Percentiles rank a stretch among this genome's conserved stretches.
phyloP scores from a whole-genome alignment of 2,329 filamentous ascomycete species.

The Clonostachys solani region DNA sequence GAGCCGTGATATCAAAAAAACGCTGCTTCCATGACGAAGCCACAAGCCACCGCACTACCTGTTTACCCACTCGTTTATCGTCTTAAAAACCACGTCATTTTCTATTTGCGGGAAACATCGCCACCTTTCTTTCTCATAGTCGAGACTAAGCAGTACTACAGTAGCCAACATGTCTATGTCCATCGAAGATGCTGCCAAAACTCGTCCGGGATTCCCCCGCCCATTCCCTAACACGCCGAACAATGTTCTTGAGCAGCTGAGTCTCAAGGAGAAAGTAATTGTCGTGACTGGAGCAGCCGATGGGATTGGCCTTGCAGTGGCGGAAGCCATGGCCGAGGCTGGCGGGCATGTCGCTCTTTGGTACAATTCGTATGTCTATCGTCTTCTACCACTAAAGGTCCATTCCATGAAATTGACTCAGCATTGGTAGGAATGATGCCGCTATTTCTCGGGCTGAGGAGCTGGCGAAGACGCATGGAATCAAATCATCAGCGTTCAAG shows the following conservation, averaged over 20 bases:
- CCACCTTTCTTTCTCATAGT: no score
- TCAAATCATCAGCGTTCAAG: constrained; percentile 34
- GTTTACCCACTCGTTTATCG: no score
- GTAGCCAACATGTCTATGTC: constrained; percentile 30
- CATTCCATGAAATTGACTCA: background rate
- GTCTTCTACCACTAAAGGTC: background rate
- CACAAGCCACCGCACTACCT: no score
- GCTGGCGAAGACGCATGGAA: constrained; percentile 21
- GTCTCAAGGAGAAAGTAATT: constrained; percentile 31
- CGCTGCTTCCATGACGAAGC: no score
- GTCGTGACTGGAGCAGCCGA: constrained; percentile 40
- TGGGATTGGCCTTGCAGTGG: constrained; percentile 36
- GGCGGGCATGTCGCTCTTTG: constrained; percentile 29
- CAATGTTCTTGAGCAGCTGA: constrained; percentile 40
- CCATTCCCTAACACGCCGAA: constrained; percentile 26
- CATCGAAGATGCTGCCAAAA: constrained; percentile 17
- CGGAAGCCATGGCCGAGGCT: constrained; percentile 40
- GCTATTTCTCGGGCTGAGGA: constrained; percentile 27
- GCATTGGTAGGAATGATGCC: constrained; percentile 13
- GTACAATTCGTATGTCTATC: constrained; percentile 19
- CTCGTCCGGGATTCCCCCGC: constrained; percentile 20
- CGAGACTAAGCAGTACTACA: background rate
- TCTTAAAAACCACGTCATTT: no score
- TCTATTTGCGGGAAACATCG: no score
- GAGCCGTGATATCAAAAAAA: no score